Evolutionary conservation across 78 protist genomes (phyloP).

Genomic region (Dictyostelium brefeldianum): DNA sequence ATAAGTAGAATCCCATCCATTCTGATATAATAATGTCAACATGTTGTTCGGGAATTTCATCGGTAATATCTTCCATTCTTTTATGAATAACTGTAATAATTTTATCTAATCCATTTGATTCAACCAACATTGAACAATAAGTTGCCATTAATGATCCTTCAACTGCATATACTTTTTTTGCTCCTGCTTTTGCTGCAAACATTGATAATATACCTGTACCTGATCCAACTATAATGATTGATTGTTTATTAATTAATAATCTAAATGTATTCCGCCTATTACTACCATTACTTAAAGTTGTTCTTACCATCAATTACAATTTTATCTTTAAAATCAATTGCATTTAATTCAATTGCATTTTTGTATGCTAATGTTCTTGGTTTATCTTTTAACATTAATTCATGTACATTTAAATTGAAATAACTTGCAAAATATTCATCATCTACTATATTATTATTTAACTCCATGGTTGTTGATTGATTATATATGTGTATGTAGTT

Average conservation of each 20-base stretch:
- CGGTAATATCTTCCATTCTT: conserved; percentile 58
- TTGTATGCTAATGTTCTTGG: conserved; percentile 67
- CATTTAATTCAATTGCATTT: conserved; percentile 63
- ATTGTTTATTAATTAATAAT: background rate
- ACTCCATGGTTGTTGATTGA: background rate
- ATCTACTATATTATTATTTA: conserved; percentile 16
- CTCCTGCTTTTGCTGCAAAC: conserved; percentile 85
- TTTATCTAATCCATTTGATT: background rate
- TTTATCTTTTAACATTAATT: conserved; percentile 75
- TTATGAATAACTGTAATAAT: conserved; percentile 51
- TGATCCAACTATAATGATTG: conserved; percentile 63
- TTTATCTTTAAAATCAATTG: conserved; percentile 44
- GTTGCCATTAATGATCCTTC: conserved; percentile 62
- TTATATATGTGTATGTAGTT: too few relatives aligned
- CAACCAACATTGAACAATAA: conserved; percentile 19
- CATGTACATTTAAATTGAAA: conserved; percentile 76
- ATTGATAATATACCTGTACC: conserved; percentile 87
- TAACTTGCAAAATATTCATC: conserved; percentile 74
- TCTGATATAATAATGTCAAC: conserved; percentile 93
- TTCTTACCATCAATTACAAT: conserved; percentile 34
- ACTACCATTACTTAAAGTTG: too few relatives aligned
- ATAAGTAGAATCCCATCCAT: conserved; percentile 94
- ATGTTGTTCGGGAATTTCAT: conserved; percentile 46
- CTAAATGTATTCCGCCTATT: background rate
- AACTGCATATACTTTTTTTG: conserved; percentile 80